Evolutionary conservation across 2,329 filamentous ascomycete species (phyloP).

Genomic region (Fusarium fracticaudum): DNA sequence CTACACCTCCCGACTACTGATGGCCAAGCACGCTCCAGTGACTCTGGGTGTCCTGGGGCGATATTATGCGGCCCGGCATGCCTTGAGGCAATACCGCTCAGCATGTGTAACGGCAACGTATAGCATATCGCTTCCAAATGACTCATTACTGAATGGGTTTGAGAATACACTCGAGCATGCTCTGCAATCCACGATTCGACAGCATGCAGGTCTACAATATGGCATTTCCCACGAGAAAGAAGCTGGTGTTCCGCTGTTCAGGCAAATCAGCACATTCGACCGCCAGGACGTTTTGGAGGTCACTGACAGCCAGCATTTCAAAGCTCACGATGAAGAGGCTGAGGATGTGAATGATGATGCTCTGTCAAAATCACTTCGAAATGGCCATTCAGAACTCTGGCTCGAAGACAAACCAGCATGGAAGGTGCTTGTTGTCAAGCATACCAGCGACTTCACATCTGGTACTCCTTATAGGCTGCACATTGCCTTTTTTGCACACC

Average conservation of each 20-base stretch:
- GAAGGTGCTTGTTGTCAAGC: slow-evolving; percentile 3
- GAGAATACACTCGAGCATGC: background rate
- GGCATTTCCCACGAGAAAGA: background rate
- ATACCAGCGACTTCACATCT: fast-evolving
- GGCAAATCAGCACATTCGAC: background rate
- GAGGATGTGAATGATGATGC: fast-evolving
- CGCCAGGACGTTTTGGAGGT: background rate
- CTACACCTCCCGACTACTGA: fast-evolving
- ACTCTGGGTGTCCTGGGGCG: slow-evolving; percentile 4
- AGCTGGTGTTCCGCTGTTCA: background rate
- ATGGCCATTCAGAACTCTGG: background rate
- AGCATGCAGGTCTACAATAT: background rate
- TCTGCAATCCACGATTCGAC: slow-evolving; percentile 4
- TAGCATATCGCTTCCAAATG: background rate
- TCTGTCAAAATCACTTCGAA: background rate
- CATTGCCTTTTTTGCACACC: slow-evolving; percentile 13
- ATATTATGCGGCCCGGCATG: slow-evolving; percentile 13
- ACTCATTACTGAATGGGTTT: fast-evolving
- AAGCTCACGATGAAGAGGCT: fast-evolving
- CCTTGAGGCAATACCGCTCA: slow-evolving; percentile 12
- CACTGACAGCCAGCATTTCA: fast-evolving
- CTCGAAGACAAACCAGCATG: slow-evolving; percentile 1
- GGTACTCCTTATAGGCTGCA: background rate
- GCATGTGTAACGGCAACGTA: slow-evolving; percentile 11
- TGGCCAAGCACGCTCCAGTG: background rate